Base-by-base conservation (phyloP, 306 rosid genomes). In the Corylus heterophylla region DNA sequence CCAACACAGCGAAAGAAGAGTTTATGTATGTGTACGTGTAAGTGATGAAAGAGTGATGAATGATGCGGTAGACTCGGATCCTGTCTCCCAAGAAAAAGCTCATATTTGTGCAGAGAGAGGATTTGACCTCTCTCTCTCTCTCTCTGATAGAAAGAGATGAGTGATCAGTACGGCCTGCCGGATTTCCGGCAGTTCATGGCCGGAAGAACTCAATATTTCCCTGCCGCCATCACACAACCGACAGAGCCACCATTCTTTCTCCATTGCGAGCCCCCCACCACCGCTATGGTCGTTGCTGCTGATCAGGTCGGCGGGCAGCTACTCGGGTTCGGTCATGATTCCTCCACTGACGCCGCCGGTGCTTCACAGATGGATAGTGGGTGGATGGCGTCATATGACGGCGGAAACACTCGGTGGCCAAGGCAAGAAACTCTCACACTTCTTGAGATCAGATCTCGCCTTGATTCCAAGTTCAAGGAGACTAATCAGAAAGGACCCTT, bases 11-110 rank as follows among this genome's bases (percentile, higher is more conserved):
- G 17, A 68, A 68, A 2, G 8, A 16, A 22, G 72, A 42, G 45
- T 35, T 29, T 35, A 20, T 37, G 71, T 17, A 42, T 66, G 17
- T 1, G 49, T 66, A 42, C 13, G 25, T 64, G 25, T 58, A 49
- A 45, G 81, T 83, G 86, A 83, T 74, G 86, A 77, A 75, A 83
- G 77, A 63, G 52, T 83, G 86, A 83, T 80, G 84, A 79, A 72
- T 68, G 2, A 18, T 56, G 92, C 97, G 96, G 89, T 89, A 86
- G 92, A 89, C 94, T 92, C 97, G 97, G 97, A 92, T 92, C 97
- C 93, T 92, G 97, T 90, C 92, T 73, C 89, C 86, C 52, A 54
- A 35, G 74, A 22, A 52, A 80, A 75, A 62, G 12, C 80, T 74
- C 83, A 75, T 25, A 59, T 61, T 82, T 80, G 76, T 35, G 55